Base-by-base conservation (phyloP, 140 eudicot genomes). In the Flaveria floridana region DNA sequence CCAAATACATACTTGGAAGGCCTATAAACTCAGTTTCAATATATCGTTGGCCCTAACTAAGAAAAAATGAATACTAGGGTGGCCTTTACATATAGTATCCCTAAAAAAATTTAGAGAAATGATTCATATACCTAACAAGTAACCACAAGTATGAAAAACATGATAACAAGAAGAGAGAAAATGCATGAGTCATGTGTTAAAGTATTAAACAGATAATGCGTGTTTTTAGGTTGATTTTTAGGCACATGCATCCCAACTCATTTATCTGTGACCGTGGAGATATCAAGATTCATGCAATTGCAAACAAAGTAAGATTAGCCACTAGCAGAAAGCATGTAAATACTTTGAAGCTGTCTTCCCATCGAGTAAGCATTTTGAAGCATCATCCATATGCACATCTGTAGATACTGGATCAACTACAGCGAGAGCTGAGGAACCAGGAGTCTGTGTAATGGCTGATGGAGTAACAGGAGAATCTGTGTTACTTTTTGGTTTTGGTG, bases 301-400 rank as follows among this genome's bases (percentile, higher is more conserved):
- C 63, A 58, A 21, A 58, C n/a, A 57, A 21, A 3, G 39, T 25
- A 25, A 9, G 46, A 63, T 14, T 63, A n/a, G 68, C 30, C 3
- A 63, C 19, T 14, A 28, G 46, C 68, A 63, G 46, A 50, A 19
- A 74, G 62, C 8, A 57, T 46, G 47, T 9, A 15, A 57, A 16
- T 76, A 90, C 97, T 79, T 91, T 72, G 91, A 80, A 68, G 85
- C 85, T 15, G 85, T 83, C 62, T 78, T 91, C 21, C 82, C 88
- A 77, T 91, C 95, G 28, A 82, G 64, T 42, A 73, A 13, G 53
- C 82, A 80, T 81, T 82, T 88, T 23, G 92, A 79, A 70, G 87
- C 74, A 72, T 86, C 96, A 28, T 77, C 86, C 85, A 79, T 79
- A 58, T 72, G 81, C 13, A 61, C 82, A 65, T 91, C 92, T 28